Base-by-base conservation (phyloP, 768 basidiomycete species). In the Tulasnella sp. region DNA sequence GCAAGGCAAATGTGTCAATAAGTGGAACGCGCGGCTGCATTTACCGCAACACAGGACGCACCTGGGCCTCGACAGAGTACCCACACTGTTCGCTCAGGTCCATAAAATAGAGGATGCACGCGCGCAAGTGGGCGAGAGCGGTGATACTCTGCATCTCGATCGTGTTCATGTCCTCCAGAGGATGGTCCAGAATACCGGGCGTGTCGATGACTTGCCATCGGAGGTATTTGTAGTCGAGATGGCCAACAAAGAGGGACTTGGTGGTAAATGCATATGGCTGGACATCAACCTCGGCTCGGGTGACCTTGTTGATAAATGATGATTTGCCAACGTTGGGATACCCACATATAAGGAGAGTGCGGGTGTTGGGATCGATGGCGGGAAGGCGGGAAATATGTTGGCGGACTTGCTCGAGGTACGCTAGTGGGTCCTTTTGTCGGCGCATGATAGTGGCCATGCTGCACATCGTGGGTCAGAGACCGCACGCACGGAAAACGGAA, bases 71-170 rank as follows among this genome's bases (percentile, higher is more conserved):
- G 81, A 99, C 89, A 7, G 94, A 92, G 87, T 98, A 99, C 16
- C 98, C 98, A 86, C 98, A 99, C 85, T 99, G 98, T 86, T 98
- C 98, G 81, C 93, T 95, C 40, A 98, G 89, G 85, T 99, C 98
- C 96, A 99, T 98, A 85, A 99, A 99, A 87, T 99, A 99, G 85
- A 99, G 86, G 14, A 99, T 89, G 84, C 95, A 97, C 82, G 92
- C 91, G 86, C 98, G 95, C 71, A 99, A 87, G 86, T 99, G 98
- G 9, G 98, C 98, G 81, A 99, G 88, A 19, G 98, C 98, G 48
- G 97, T 99, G 84, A 98, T 98, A 83, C 95, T 97, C 88, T 99
- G 98, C 97, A 99, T 99, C 87, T 99, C 98, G 83, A 99, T 99
- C 80, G 97, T 99, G 88, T 99, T 99, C 98, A 99, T 99, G 75